phyloP scores from a whole-genome alignment of 345 rosid species.

The Odontarrhena argentea region DNA sequence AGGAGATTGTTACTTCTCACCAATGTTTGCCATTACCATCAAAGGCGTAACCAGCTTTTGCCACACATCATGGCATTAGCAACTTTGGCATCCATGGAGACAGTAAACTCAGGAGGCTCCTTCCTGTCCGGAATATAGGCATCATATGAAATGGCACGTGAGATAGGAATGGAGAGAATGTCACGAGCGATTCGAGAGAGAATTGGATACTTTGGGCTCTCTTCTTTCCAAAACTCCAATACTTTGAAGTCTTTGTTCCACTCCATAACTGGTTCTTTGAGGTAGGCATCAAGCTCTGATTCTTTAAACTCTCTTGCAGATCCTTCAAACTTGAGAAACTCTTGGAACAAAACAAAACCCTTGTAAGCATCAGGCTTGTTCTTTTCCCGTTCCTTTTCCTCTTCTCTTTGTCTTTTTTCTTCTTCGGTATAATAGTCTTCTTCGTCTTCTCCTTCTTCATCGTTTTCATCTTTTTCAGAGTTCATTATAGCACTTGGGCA shows the following conservation, averaged over 20 bases:
- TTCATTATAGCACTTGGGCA: constrained; percentile 19
- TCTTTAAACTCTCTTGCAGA: constrained; percentile 51
- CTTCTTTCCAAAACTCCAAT: constrained; percentile 81
- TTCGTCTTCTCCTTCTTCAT: constrained; percentile 36
- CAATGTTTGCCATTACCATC: neutral
- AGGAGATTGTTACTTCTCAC: neutral
- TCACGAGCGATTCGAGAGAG: constrained; percentile 86
- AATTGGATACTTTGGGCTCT: constrained; percentile 64
- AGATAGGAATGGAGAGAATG: constrained; percentile 66
- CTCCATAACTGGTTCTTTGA: constrained; percentile 76
- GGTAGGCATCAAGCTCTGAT: constrained; percentile 74
- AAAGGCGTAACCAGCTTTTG: constrained; percentile 25
- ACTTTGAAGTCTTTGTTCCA: constrained; percentile 64
- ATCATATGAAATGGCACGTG: constrained; percentile 31
- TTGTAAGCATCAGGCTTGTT: constrained; percentile 38
- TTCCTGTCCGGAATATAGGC: constrained; percentile 46
- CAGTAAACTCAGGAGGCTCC: constrained; percentile 34
- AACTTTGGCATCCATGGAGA: constrained; percentile 29
- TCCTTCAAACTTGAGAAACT: constrained; percentile 67
- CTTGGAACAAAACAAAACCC: constrained; percentile 56
- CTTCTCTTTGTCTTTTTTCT: constrained; percentile 2
- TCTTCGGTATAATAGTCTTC: neutral
- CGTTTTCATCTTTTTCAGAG: constrained; percentile 30
- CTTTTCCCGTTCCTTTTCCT: neutral
- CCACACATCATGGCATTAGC: constrained; percentile 34